These are phyloP conservation scores for Schoenoplectus tabernaemontani DNA, from an alignment of 202 grass and related monocot genomes.

Conservation along the genomic window DNA sequence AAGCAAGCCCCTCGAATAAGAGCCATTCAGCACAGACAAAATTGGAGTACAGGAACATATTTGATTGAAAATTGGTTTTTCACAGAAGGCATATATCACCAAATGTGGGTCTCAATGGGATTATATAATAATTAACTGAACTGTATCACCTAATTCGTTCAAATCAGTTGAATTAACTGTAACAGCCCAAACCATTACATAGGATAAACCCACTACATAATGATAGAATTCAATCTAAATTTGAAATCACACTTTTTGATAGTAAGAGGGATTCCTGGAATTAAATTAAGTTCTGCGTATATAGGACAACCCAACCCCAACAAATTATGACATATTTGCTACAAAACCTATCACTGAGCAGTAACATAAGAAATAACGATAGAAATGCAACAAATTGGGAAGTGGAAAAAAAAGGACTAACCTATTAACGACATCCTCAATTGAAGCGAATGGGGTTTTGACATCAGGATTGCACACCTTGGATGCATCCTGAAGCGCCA, in stretches of 20 bases:
- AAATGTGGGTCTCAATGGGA: too few species aligned
- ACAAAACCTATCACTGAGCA: background rate
- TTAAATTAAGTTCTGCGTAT: background rate
- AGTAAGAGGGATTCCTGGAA: background rate
- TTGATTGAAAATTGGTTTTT: background rate
- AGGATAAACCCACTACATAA: background rate
- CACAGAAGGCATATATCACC: too few species aligned
- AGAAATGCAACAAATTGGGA: background rate
- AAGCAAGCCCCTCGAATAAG: background rate
- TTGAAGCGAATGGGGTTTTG: slow-evolving; percentile 69
- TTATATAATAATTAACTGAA: background rate
- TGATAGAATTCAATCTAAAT: background rate
- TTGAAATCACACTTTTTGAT: background rate
- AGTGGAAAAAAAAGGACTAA: background rate
- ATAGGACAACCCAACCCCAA: background rate
- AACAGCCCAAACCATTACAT: background rate
- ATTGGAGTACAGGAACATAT: background rate
- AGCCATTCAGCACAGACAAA: background rate
- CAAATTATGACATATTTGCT: background rate
- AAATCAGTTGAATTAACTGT: background rate
- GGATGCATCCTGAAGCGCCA: slow-evolving; percentile 88
- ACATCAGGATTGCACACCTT: slow-evolving; percentile 85
- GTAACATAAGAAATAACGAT: background rate
- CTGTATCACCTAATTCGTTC: background rate
- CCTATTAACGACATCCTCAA: slow-evolving; percentile 93